Evolutionary conservation across 1,139 yeast species (phyloP), one percentile per base, ranked within the genome.

Genomic region (Geotrichum phurueaensis): DNA sequence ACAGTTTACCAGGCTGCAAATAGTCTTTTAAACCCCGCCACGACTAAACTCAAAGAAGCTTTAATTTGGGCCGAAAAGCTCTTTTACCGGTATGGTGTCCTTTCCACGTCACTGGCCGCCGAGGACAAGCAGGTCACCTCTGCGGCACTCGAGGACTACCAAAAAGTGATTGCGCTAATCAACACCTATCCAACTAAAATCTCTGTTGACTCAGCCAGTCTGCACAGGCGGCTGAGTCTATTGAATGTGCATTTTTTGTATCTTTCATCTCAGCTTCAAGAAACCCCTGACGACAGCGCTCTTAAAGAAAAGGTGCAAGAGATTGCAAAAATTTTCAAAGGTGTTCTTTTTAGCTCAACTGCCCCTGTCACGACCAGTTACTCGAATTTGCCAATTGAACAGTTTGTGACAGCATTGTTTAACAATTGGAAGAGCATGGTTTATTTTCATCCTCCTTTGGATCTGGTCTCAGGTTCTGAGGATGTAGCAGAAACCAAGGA

Each of bases 321-420:
- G 7, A 54, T 63, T 18, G 58, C 63, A 9, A 60, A 64, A 43
- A 31, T 51, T 5, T 63, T 64, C 52, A 63, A 67, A n/a, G 58
- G 66, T 1, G 50, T 60, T 6, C 61, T 71, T 6, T 67, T 73
- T 53, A 63, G 64, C 18, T 56, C 65, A 0, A 63, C 76, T 1
- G 68, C 70, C 6, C 79, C 81, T 60, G 85, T 85, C 0, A 73
- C 68, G 47, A 82, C 85, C 2, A 70, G 75, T 6, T 78, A 79
- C 55, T 22, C 69, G 1, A 81, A 80, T 64, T 68, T 60, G 0
- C 62, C 66, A 2, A 64, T 74, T 7, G 74, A 73, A 57, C 64
- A 71, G 29, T 67, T 73, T 53, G 71, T 69, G 25, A 68, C 63
- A 60, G 70, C 68, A 57, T 73, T 66, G 70, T 75, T 71, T 68